A percentile compares a stretch with the other conserved stretches of the same genome.
phyloP scores from a whole-genome alignment of 1,139 yeast genomes.

The Eremothecium cymbalariae region DNA sequence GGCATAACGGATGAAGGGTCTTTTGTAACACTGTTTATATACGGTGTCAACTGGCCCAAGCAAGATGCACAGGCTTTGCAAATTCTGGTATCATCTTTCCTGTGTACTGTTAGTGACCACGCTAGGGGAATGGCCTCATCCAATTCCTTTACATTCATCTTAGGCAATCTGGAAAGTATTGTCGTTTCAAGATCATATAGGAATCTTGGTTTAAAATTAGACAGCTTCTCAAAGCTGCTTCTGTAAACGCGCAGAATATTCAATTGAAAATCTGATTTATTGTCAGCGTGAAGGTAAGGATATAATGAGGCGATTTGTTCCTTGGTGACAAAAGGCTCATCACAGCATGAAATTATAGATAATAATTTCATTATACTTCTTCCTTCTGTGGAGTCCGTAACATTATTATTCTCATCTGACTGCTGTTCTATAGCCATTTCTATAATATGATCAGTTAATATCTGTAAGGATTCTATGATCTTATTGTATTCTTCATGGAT shows the following conservation, averaged over 20 bases:
- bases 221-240: constrained; percentile 38
- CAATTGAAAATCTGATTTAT: constrained; percentile 35
- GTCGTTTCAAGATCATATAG: constrained; percentile 43
- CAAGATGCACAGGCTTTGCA: constrained; percentile 58
- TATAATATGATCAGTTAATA: constrained; percentile 27
- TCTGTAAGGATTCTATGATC: constrained; percentile 21
- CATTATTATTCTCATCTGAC: constrained; percentile 27
- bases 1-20: constrained; percentile 19
- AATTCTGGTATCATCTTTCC: constrained; percentile 41
- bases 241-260: constrained; percentile 49
- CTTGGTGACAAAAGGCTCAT: constrained; percentile 46
- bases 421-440: constrained; percentile 30
- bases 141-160: constrained; percentile 48
- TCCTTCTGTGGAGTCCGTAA: no score
- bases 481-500: constrained; percentile 15
- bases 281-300: constrained; percentile 47
- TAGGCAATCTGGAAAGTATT: constrained; percentile 49
- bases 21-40: constrained; percentile 31
- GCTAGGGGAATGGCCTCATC: constrained; percentile 63
- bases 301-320: constrained; percentile 56
- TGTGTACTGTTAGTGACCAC: constrained; percentile 46
- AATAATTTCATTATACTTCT: constrained; percentile 36
- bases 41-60: constrained; percentile 42
- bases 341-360: constrained; percentile 46
- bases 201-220: constrained; percentile 45